Evolutionary conservation across 805 yeast species (phyloP).

Genomic region (Monosporozyma aerobia): DNA sequence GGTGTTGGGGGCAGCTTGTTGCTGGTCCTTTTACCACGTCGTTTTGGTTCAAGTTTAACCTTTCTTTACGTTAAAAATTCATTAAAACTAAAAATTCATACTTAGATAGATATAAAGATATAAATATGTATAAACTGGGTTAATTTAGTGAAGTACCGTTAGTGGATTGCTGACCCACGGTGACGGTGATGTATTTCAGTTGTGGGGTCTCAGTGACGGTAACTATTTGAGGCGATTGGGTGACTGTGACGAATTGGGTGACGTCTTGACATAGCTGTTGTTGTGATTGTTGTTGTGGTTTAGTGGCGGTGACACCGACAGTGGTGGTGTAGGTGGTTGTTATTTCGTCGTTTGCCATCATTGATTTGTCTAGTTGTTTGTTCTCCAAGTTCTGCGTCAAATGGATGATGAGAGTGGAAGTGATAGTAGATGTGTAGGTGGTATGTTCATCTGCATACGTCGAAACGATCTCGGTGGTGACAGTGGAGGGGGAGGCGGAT

Average conservation of each 20-base stretch:
- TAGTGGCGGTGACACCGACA: neutral
- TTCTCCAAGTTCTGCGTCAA: neutral
- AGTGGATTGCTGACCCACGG: conserved; percentile 11
- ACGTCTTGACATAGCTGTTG: neutral
- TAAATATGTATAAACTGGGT: neutral
- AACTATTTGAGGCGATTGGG: neutral
- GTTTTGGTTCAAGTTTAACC: too few relatives aligned
- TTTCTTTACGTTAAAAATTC: too few relatives aligned
- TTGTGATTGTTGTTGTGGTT: too few relatives aligned
- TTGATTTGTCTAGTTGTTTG: conserved; percentile 2
- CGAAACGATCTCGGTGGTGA: conserved; percentile 4
- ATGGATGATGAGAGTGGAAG: neutral
- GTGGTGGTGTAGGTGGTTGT: conserved; percentile 1
- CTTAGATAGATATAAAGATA: too few relatives aligned
- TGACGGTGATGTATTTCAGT: conserved; percentile 13
- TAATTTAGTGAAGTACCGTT: conserved; percentile 2
- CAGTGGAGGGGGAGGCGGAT: conserved; percentile 11
- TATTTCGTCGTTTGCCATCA: neutral
- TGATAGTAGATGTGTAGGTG: conserved; percentile 1
- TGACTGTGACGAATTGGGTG: conserved; percentile 5
- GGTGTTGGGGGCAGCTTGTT: too few relatives aligned
- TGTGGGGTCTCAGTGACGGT: conserved; percentile 2
- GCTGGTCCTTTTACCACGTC: too few relatives aligned
- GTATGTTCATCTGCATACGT: conserved; percentile 3
- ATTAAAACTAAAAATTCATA: too few relatives aligned